These are phyloP conservation scores for Avena sativa DNA, from an alignment of 176 grass and related monocot genomes.

Conservation along the genomic window DNA sequence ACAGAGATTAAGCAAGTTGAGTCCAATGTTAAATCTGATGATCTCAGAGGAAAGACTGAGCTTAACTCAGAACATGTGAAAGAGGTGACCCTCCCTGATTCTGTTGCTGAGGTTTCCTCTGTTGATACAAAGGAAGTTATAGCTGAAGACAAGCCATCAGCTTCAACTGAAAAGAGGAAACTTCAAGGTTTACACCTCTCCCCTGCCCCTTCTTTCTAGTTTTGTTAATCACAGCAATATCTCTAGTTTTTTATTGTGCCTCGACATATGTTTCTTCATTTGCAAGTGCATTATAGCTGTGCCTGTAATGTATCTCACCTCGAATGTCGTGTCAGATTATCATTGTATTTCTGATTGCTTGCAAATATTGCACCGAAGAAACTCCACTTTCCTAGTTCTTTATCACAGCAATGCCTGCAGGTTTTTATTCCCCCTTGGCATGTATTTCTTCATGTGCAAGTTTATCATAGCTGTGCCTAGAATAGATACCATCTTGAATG, in stretches of 20 bases:
- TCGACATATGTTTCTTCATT: not conserved
- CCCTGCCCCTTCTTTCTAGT: not conserved
- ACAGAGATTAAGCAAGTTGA: constrained; percentile 76
- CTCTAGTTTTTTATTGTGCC: not conserved
- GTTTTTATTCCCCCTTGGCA: not conserved
- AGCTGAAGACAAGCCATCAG: constrained; percentile 60
- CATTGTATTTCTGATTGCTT: constrained; percentile 12
- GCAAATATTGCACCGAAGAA: constrained; percentile 10
- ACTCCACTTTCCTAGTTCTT: not conserved
- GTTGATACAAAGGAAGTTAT: constrained; percentile 58
- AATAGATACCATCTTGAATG: not conserved
- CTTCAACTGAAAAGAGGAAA: constrained; percentile 86
- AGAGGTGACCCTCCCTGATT: constrained; percentile 51
- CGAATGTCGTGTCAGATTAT: constrained; percentile 1
- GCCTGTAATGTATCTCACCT: not conserved
- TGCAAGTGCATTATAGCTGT: not conserved
- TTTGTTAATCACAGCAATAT: not conserved
- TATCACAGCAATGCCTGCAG: not conserved
- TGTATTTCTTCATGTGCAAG: not conserved
- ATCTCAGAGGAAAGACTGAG: constrained; percentile 48
- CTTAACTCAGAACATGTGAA: constrained; percentile 60
- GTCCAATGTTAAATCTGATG: constrained; percentile 60
- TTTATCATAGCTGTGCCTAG: not conserved
- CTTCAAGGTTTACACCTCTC: constrained; percentile 73
- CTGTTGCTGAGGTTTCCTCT: constrained; percentile 44